Evolutionary conservation across 23 red algal genomes (phyloP).

Genomic region (Chondrus crispus): DNA sequence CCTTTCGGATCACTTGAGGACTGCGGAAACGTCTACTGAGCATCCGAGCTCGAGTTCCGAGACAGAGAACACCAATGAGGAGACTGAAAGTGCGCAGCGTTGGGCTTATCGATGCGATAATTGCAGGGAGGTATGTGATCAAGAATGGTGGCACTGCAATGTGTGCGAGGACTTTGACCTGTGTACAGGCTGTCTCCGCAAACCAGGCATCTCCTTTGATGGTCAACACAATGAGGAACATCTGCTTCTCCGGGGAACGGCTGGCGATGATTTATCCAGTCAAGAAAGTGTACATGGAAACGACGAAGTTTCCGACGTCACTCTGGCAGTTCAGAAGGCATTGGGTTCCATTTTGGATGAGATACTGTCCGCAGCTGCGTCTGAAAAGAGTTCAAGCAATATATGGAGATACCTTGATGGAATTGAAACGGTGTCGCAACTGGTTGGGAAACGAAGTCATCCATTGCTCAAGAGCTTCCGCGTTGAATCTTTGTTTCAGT

Average conservation of each 20-base stretch:
- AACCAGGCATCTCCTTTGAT: not conserved
- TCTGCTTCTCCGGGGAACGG: slow-evolving; percentile 27
- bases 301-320: not conserved
- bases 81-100: slow-evolving; percentile 13
- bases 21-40: not conserved
- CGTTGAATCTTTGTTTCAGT: slow-evolving; percentile 4
- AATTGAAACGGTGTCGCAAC: slow-evolving; percentile 23
- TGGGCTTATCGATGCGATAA: slow-evolving; percentile 70
- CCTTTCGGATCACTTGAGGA: not conserved
- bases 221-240: slow-evolving; percentile 18
- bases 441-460: slow-evolving; percentile 16
- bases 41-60: not conserved
- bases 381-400: not conserved
- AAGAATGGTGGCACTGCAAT: slow-evolving; percentile 73
- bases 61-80: not conserved
- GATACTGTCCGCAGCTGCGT: not conserved
- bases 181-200: slow-evolving; percentile 53
- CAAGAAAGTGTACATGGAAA: not conserved
- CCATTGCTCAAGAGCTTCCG: not conserved
- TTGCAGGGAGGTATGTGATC: slow-evolving; percentile 50
- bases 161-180: slow-evolving; percentile 64
- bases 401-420: slow-evolving; percentile 47
- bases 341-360: not conserved
- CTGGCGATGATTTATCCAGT: not conserved
- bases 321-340: not conserved